Percentiles rank a stretch among this genome's conserved stretches.
Conservation (phyloP, 108 stramenopile genomes). For the Nitzschia sp. region DNA sequence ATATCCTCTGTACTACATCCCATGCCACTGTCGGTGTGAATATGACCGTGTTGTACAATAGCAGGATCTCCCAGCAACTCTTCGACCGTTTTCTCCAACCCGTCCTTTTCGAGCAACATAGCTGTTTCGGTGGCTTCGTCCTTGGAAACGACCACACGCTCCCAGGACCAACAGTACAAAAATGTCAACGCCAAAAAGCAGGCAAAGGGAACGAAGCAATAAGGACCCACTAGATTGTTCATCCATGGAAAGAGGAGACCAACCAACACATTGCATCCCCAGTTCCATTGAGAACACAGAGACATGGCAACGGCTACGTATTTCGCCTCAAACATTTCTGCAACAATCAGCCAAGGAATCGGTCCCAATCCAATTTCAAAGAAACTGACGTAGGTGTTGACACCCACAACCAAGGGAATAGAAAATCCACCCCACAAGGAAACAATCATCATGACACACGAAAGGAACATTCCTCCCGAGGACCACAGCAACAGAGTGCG, state of each 20-base stretch:
- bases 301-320: slow-evolving; percentile 86
- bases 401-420: slow-evolving; percentile 63
- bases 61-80: too few species aligned
- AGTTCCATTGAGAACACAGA: slow-evolving; percentile 81
- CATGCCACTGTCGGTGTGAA: too few species aligned
- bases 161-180: slow-evolving; percentile 26
- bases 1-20: too few species aligned
- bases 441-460: slow-evolving; percentile 62
- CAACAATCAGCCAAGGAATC: slow-evolving; percentile 93
- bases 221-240: slow-evolving; percentile 67
- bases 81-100: too few species aligned
- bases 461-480: slow-evolving; percentile 78
- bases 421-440: slow-evolving; percentile 61
- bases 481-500: slow-evolving; percentile 86
- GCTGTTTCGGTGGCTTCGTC: too few species aligned
- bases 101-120: too few species aligned
- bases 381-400: slow-evolving; percentile 83
- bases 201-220: slow-evolving; percentile 83
- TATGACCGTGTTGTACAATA: too few species aligned
- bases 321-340: slow-evolving; percentile 84
- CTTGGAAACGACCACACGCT: too few species aligned
- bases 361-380: slow-evolving; percentile 97
- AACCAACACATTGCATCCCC: slow-evolving; percentile 89
- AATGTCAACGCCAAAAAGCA: slow-evolving; percentile 58
- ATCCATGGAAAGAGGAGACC: slow-evolving; percentile 88